Percentiles rank a stretch among this genome's conserved stretches.
phyloP scores from a whole-genome alignment of 768 basidiomycete species.

The Boletellus ananas region DNA sequence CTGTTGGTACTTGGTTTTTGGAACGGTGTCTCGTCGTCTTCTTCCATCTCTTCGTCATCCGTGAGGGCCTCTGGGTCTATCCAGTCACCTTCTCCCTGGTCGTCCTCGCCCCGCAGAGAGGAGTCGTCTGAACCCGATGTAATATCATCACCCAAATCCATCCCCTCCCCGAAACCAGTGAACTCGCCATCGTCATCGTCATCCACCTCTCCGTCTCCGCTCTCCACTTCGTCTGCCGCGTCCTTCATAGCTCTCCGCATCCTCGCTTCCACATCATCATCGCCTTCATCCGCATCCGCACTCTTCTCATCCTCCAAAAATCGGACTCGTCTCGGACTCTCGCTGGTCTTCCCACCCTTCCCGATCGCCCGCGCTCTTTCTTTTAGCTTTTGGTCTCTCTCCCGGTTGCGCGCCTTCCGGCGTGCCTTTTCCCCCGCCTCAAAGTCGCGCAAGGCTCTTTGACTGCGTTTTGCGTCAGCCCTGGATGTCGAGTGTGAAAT shows the following conservation, averaged over 20 bases:
- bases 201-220: conserved; percentile 17
- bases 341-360: conserved; percentile 5
- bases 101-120: conserved; percentile 14
- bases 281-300: conserved; percentile 24
- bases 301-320: conserved; percentile 18
- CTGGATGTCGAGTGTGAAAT: conserved; percentile 47
- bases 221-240: conserved; percentile 21
- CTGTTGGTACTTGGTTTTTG: conserved; percentile 18
- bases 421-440: conserved; percentile 38
- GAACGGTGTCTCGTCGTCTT: conserved; percentile 1
- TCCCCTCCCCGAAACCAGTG: conserved; percentile 3
- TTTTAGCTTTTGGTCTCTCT: conserved; percentile 48
- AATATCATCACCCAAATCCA: conserved; percentile 8
- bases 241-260: conserved; percentile 30
- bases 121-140: conserved; percentile 13
- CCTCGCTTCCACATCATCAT: conserved; percentile 23
- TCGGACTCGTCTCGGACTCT: conserved; percentile 14
- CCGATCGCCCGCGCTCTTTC: conserved; percentile 36
- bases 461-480: conserved; percentile 35
- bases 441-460: conserved; percentile 36
- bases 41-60: conserved; percentile 20
- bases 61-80: conserved; percentile 12
- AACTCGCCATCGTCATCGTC: conserved; percentile 17
- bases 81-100: conserved; percentile 8
- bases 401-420: conserved; percentile 43